Evolutionary conservation across 345 rosid species (phyloP).

Genomic region (Hibiscus tridactylites): DNA sequence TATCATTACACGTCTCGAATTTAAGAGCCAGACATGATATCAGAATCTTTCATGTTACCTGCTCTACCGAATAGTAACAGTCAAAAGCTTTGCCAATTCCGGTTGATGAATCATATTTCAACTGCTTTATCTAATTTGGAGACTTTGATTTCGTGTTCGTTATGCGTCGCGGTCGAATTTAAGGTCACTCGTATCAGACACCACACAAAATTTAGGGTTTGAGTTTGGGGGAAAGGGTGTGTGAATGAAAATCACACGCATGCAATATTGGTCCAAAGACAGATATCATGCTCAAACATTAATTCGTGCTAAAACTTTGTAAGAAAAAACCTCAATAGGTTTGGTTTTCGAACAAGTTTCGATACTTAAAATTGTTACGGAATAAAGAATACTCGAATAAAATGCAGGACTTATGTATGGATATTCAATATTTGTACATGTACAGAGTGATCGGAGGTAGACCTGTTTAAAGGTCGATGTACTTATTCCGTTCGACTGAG

Average conservation of each 20-base stretch:
- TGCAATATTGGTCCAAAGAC: too few relatives aligned
- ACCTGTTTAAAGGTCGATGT: too few relatives aligned
- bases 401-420: too few relatives aligned
- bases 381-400: too few relatives aligned
- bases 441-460: too few relatives aligned
- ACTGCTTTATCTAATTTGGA: not conserved
- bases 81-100: conserved; percentile 19
- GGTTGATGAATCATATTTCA: conserved; percentile 16
- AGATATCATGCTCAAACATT: not conserved
- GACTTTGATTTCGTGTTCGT: conserved; percentile 1
- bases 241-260: not conserved
- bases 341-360: too few relatives aligned
- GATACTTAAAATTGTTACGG: too few relatives aligned
- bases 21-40: conserved; percentile 12
- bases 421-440: too few relatives aligned
- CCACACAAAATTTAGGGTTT: conserved; percentile 10
- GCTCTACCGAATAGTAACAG: conserved; percentile 7
- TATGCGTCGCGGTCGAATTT: conserved; percentile 16
- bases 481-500: too few relatives aligned
- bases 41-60: conserved; percentile 15
- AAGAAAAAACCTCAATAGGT: too few relatives aligned
- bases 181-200: not conserved
- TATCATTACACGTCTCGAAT: not conserved
- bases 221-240: not conserved
- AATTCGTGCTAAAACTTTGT: conserved; percentile 4